Percentiles rank a stretch among this genome's conserved stretches.
Conservation (phyloP, 2,329 filamentous ascomycete genomes). For the Colletotrichum euphorbiae region DNA sequence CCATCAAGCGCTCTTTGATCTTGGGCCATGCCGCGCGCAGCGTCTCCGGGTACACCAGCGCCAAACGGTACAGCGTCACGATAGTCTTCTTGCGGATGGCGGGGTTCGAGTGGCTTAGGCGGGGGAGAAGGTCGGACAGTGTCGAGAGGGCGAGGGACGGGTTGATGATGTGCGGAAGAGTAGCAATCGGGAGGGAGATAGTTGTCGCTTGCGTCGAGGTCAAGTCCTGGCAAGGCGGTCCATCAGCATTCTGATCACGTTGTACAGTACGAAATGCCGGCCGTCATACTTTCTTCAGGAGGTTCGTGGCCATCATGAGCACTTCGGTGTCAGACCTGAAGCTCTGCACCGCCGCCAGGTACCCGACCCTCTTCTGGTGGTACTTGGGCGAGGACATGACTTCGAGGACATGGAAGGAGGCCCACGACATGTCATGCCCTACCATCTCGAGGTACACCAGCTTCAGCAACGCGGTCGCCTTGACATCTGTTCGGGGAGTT, state of each 20-base stretch:
- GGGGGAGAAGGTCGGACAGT: conserved; percentile 85
- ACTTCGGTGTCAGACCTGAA: conserved; percentile 97
- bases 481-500: conserved; percentile 74
- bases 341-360: conserved; percentile 94
- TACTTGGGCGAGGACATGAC: conserved; percentile 98
- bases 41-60: conserved; percentile 96
- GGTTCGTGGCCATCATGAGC: conserved; percentile 95
- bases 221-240: conserved; percentile 69
- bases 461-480: conserved; percentile 95
- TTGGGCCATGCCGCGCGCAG: conserved; percentile 94
- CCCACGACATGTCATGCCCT: conserved; percentile 99
- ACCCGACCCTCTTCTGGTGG: conserved; percentile 93
- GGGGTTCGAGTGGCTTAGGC: conserved; percentile 86
- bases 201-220: conserved; percentile 77
- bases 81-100: conserved; percentile 95
- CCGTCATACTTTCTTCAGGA: conserved; percentile 83
- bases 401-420: conserved; percentile 96
- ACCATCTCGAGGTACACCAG: conserved; percentile 99
- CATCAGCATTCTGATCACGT: conserved; percentile 4
- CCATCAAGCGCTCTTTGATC: conserved; percentile 93
- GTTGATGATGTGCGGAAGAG: conserved; percentile 95
- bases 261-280: background rate
- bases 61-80: conserved; percentile 91
- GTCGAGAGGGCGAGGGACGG: conserved; percentile 91
- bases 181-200: conserved; percentile 86